Evolutionary conservation across 2,329 filamentous ascomycete genomes (phyloP), one percentile per base, ranked within the genome.

Genomic region (Orbilia blumenaviensis): DNA sequence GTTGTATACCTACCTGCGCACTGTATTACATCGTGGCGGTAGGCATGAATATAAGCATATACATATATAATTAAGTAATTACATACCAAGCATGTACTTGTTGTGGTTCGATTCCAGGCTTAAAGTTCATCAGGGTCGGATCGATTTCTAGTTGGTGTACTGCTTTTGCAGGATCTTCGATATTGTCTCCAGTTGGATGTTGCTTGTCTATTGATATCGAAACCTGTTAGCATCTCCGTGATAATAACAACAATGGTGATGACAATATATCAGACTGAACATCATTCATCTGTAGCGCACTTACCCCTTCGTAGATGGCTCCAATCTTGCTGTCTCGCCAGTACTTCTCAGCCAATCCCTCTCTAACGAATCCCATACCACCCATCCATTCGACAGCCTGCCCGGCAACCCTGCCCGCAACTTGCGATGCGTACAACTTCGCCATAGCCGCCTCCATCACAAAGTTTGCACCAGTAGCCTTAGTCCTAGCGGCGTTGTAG

Each of bases 331-430:
- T 95, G 83, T 99, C 95, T 52, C 95, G 88, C 87, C 91, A 99
- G 86, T 91, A 97, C 89, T 99, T 99, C 89, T 99, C 95, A 0
- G 95, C 95, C 72, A 97, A 89, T 0, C 95, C 95, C 83, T 99
- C 95, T 48, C 95, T 87, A 14, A 99, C 95, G 81, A 99, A 99
- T 50, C 95, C 95, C 95, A 99, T 98, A 46, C 95, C 95, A 54
- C 95, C 95, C 94, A 98, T 98, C 95, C 95, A 99, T 85, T 99
- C 95, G 27, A 99, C 89, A 0, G 94, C 95, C 56, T 91, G 87
- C 5, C 94, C 90, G 66, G 91, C 91, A 18, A 99, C 94, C 66
- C 89, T 89, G 18, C 92, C 92, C 0, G 95, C 95, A 32, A 99
- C 93, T 84, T 99, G 95, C 3, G 92, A 95, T 1, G 95, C 89